Base-by-base conservation (phyloP, 1,284 basidiomycete species). In the Ganoderma boninense region DNA sequence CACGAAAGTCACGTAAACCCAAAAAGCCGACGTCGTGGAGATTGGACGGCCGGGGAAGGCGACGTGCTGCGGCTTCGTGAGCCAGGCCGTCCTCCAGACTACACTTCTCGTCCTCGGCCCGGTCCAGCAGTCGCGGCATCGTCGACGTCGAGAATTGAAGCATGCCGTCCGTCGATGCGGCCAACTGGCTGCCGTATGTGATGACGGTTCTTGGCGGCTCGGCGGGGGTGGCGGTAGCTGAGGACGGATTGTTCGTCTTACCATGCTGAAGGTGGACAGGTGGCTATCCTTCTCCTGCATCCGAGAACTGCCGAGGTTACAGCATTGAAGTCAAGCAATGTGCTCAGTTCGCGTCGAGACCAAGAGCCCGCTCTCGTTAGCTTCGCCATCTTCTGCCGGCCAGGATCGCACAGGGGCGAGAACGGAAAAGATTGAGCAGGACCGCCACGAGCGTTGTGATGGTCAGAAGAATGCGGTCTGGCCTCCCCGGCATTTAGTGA, bases 391-490 rank as follows among this genome's bases (percentile, higher is more conserved):
- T 67, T 4, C 64, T 43, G 26, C 68, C 73, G 5, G 67, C 59
- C 43, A 54, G 60, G 32, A 61, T 23, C 38, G 61, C 69, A 46
- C 69, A 68, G 26, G 76, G 69, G 43, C 75, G 72, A n/a, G 77
- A 74, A 65, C 72, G 76, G 71, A 74, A 75, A 54, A 77, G 68
- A 64, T 76, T 65, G 46, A 75, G 59, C 23, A 67, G 38, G 38
- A 76, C 64, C 26, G 76, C 74, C 46, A 70, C 69, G 63, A 73
- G 66, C 70, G 77, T 76, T n/a, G 72, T 65, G 23, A 70, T 66
- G 56, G 77, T 66, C 43, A 79, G 54, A 52, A 71, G 65, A 46
- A 73, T 69, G 69, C 78, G 71, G 54, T 7, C 29, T 56, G 18
- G 26, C 57, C 60, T 43, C 23, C 42, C 23, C 13, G 20, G 40